Percentiles rank a stretch among this genome's conserved stretches.
phyloP scores from a whole-genome alignment of 2,329 filamentous ascomycete genomes.

The Monosporascus cannonballus region DNA sequence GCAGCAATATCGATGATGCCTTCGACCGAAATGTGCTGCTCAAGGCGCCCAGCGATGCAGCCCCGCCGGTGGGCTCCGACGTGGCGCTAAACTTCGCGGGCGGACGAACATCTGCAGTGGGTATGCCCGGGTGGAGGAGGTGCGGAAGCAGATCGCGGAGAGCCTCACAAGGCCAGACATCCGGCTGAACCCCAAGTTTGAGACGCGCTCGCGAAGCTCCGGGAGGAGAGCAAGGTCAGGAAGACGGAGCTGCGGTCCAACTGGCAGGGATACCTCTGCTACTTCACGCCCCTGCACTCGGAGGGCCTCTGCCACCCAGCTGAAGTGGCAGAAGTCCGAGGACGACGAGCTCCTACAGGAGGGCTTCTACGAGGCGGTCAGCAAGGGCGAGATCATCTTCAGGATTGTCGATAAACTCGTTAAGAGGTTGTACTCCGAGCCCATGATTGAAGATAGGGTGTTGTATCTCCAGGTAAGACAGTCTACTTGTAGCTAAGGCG shows the following conservation, averaged over 20 bases:
- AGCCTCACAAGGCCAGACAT: constrained; percentile 33
- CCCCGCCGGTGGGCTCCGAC: constrained; percentile 19
- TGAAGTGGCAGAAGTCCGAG: constrained; percentile 38
- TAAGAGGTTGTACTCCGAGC: constrained; percentile 38
- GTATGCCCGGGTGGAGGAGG: constrained; percentile 38
- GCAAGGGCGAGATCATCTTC: constrained; percentile 36
- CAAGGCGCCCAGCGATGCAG: constrained; percentile 40
- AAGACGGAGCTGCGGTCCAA: constrained; percentile 27
- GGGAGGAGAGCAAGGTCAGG: constrained; percentile 23
- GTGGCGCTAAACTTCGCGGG: constrained; percentile 25
- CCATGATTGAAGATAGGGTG: constrained; percentile 40
- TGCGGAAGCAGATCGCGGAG: constrained; percentile 30
- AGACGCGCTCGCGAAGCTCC: constrained; percentile 36
- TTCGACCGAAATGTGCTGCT: constrained; percentile 30
- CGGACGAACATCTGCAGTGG: constrained; percentile 36
- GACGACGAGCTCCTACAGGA: constrained; percentile 44
- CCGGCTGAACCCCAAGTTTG: constrained; percentile 41
- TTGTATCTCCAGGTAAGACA: constrained; percentile 42
- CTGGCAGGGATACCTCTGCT: constrained; percentile 40
- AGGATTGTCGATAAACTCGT: constrained; percentile 40
- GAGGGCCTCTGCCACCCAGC: constrained; percentile 33
- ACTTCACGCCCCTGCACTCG: constrained; percentile 36
- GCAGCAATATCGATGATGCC: constrained; percentile 37
- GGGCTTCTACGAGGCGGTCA: constrained; percentile 40
- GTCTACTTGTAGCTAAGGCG: not conserved